A percentile compares a stretch with the other conserved stretches of the same genome.
Conservation (phyloP, 768 basidiomycete species). For the Coprinopsis cinerea region DNA sequence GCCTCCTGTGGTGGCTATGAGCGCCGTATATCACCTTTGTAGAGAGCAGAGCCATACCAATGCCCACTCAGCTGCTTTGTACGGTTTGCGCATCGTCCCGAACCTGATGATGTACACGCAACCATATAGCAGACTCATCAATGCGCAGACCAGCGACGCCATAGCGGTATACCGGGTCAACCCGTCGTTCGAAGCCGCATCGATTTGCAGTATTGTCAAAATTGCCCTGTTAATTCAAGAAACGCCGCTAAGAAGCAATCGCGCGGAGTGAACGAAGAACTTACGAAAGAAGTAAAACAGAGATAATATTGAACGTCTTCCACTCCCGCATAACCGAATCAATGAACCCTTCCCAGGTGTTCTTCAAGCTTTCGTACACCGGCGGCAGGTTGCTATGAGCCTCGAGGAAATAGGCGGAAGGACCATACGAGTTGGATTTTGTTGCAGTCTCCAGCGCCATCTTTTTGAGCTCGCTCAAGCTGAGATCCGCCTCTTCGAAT, state of each 20-base stretch:
- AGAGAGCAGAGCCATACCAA: constrained; percentile 29
- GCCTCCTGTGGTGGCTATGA: no score
- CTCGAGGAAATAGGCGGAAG: not conserved
- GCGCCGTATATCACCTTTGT: no score
- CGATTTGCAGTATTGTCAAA: constrained; percentile 29
- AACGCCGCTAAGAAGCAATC: not conserved
- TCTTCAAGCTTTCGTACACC: not conserved
- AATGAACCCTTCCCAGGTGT: constrained; percentile 12
- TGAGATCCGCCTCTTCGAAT: constrained; percentile 62
- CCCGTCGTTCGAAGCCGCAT: constrained; percentile 41
- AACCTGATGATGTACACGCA: constrained; percentile 64
- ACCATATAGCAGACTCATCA: constrained; percentile 59
- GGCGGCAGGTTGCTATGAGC: not conserved
- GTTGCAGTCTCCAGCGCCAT: not conserved
- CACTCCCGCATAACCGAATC: constrained; percentile 13
- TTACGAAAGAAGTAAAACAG: constrained; percentile 12
- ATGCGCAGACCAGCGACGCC: constrained; percentile 49
- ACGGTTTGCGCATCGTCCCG: constrained; percentile 56
- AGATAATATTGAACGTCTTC: constrained; percentile 15
- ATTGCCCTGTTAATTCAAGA: constrained; percentile 22
- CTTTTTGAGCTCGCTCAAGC: constrained; percentile 44
- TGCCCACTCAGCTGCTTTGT: constrained; percentile 61
- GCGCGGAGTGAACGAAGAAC: not conserved
- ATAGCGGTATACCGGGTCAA: constrained; percentile 52
- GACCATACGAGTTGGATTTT: not conserved